Base-by-base conservation (phyloP, 768 basidiomycete genomes). In the Calocybe cyanea region DNA sequence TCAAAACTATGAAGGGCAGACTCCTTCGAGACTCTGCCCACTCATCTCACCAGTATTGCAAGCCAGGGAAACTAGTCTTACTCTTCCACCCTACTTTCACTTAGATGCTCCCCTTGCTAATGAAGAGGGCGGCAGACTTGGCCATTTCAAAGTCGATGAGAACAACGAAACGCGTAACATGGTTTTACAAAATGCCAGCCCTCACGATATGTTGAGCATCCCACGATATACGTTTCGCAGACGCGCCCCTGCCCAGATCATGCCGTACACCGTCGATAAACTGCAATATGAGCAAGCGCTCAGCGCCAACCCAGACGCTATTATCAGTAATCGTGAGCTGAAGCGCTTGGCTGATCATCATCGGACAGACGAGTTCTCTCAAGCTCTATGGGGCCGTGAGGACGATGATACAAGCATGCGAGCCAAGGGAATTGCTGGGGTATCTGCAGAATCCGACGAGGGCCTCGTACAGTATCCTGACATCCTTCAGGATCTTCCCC, bases 241-340 rank as follows among this genome's bases (percentile, higher is more conserved):
- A 37, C 76, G 87, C 17, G 65, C 73, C 24, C 60, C 71, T 30
- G 67, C 72, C 15, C 87, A 89, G 56, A 49, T 80, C 13, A 71
- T 76, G 10, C 87, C 87, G 1, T 89, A 82, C 53, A 70, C 68
- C 9, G 71, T 72, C 25, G 85, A 88, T 47, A 66, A 75, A 41
- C 33, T 65, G 9, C 32, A 62, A 30, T 88, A 88, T 58, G 72
- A 77, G 45, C 60, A 62, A 11, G 69, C 73, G 41, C 61, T 88
- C 51, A 69, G 68, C 23, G 52, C 58, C 0, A 75, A 72, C 49
- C 86, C 85, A 2, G 87, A 88, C 17, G 87, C 87, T 1, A 78
- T 88, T 34, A 71, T 89, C 36, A 80, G 76, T 45, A 45, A 71
- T 19, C 62, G 57, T 38, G 71, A 69, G 56, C 67, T 69, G 17